A percentile compares a stretch with the other conserved stretches of the same genome.
Conservation (phyloP, 2,329 filamentous ascomycete species). For the Exophiala mesophila region DNA sequence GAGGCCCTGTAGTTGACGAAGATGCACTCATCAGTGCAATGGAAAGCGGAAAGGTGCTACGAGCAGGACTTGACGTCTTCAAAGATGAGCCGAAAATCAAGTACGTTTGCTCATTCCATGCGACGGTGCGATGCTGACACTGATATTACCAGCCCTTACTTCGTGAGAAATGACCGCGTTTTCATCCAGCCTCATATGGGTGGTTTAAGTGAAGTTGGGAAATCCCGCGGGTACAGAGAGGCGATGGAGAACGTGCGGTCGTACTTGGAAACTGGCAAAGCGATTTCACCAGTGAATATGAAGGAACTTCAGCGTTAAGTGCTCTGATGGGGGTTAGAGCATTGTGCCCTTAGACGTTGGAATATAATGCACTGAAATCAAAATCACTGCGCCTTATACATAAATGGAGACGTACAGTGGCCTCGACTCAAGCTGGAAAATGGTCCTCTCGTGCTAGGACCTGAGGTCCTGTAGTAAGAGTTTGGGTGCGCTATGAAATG, state of each 20-base stretch:
- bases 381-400: no score
- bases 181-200: slow-evolving; percentile 45
- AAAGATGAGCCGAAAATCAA: slow-evolving; percentile 42
- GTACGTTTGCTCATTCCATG: no score
- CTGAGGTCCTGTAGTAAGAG: no score
- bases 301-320: slow-evolving; percentile 1
- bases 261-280: slow-evolving; percentile 36
- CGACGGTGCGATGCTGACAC: no score
- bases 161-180: slow-evolving; percentile 38
- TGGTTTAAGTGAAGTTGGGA: slow-evolving; percentile 42
- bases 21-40: slow-evolving; percentile 44
- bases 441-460: no score
- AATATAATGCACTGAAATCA: no score
- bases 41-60: slow-evolving; percentile 42
- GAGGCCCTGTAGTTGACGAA: slow-evolving; percentile 49
- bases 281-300: slow-evolving; percentile 37
- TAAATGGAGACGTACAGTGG: no score
- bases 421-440: no score
- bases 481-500: no score
- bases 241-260: slow-evolving; percentile 45
- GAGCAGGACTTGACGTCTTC: slow-evolving; percentile 49
- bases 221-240: slow-evolving; percentile 41
- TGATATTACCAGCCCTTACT: slow-evolving; percentile 39
- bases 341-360: no score
- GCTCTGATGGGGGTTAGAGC: no score